phyloP scores from a whole-genome alignment of 495 filamentous ascomycete species.

The Platismatia glauca region DNA sequence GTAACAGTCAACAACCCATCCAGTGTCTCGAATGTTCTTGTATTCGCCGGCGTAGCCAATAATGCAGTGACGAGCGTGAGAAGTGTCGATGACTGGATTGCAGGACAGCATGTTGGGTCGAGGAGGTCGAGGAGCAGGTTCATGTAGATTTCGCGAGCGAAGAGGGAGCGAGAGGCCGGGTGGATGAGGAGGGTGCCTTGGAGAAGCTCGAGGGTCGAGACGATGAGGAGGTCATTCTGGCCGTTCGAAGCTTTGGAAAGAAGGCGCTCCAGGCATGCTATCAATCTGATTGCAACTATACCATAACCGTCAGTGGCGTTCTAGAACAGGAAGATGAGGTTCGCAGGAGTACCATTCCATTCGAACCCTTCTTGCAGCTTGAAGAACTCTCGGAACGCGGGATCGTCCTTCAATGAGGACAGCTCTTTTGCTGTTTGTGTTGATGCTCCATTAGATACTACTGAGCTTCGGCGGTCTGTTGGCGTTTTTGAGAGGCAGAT shows the following conservation, averaged over 20 bases:
- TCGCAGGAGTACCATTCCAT: conserved; percentile 65
- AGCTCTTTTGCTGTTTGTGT: conserved; percentile 55
- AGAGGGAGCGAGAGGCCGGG: conserved; percentile 81
- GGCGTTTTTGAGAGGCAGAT: conserved; percentile 67
- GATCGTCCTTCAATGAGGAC: conserved; percentile 65
- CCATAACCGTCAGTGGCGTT: conserved; percentile 2
- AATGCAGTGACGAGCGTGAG: conserved; percentile 84
- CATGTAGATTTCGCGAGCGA: conserved; percentile 89
- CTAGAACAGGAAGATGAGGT: not conserved
- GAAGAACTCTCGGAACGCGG: conserved; percentile 92
- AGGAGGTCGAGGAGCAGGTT: conserved; percentile 92
- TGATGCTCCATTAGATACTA: conserved; percentile 29
- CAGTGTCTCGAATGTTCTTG: conserved; percentile 82
- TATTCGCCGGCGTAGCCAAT: conserved; percentile 73
- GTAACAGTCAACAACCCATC: conserved; percentile 92
- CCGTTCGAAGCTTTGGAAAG: conserved; percentile 32
- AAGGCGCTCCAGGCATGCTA: conserved; percentile 78
- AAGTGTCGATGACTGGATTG: conserved; percentile 81
- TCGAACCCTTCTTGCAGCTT: conserved; percentile 94
- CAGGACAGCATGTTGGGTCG: conserved; percentile 82
- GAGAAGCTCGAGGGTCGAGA: conserved; percentile 79
- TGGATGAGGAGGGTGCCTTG: conserved; percentile 87
- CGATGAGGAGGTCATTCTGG: conserved; percentile 73
- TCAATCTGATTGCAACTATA: conserved; percentile 71
- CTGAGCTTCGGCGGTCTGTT: conserved; percentile 38